A percentile compares a stretch with the other conserved stretches of the same genome.
phyloP scores from a whole-genome alignment of 1,284 basidiomycete species.

The Cutaneotrichosporon sp. region DNA sequence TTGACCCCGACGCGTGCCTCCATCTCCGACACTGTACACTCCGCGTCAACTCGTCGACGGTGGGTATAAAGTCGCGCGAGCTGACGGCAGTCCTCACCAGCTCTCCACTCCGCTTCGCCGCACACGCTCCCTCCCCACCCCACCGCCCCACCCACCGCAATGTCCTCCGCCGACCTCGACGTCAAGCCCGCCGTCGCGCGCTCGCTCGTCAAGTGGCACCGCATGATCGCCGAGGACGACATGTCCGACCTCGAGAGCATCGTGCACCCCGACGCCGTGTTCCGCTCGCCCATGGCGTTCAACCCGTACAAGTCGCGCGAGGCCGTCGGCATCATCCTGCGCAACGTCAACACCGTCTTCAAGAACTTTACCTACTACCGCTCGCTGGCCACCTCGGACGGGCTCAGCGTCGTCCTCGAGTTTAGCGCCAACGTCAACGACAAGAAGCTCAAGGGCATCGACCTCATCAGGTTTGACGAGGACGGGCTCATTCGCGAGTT shows the following conservation, averaged over 20 bases:
- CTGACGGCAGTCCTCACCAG: too few species aligned
- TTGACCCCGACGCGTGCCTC: too few species aligned
- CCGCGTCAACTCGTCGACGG: too few species aligned
- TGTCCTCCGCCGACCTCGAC: conserved; percentile 2
- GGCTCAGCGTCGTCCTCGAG: conserved; percentile 22
- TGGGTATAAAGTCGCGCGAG: too few species aligned
- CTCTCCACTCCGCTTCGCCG: too few species aligned
- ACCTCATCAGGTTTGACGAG: conserved; percentile 20
- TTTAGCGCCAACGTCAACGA: conserved; percentile 17
- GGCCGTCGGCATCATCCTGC: conserved; percentile 18
- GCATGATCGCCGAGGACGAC: conserved; percentile 16
- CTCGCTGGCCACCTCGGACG: conserved; percentile 15
- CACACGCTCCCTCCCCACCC: background rate
- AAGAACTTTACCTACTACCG: conserved; percentile 26
- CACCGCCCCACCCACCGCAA: background rate
- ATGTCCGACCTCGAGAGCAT: conserved; percentile 12
- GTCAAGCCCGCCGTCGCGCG: conserved; percentile 12
- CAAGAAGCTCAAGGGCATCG: conserved; percentile 25
- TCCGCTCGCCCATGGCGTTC: conserved; percentile 20
- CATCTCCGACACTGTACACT: too few species aligned
- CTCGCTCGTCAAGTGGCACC: conserved; percentile 21
- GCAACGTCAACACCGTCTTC: conserved; percentile 21
- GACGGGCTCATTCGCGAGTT: conserved; percentile 23
- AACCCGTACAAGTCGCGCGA: conserved; percentile 16
- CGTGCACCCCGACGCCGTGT: conserved; percentile 23